phyloP scores from a whole-genome alignment of 495 filamentous ascomycete species.

The Pyrenula massariospora region DNA sequence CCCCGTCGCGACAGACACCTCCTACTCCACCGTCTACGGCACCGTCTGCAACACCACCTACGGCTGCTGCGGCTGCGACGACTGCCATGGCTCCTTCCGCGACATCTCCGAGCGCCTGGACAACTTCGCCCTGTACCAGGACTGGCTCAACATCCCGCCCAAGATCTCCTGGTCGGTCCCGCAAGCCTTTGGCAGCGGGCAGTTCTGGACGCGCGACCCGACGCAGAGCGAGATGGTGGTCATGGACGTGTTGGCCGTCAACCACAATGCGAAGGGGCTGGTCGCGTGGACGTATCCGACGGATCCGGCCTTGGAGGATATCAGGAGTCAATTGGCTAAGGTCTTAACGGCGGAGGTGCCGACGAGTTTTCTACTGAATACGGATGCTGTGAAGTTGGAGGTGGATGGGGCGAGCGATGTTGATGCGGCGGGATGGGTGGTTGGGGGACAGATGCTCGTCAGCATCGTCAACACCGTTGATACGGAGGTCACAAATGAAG shows the following conservation, averaged over 20 bases:
- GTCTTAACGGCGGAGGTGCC: conserved; percentile 9
- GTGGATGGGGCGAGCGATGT: neutral
- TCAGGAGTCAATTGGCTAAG: conserved; percentile 11
- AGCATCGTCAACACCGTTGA: conserved; percentile 5
- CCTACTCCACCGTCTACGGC: conserved; percentile 25
- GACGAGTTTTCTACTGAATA: conserved; percentile 9
- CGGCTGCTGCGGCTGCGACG: conserved; percentile 64
- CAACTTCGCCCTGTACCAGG: conserved; percentile 27
- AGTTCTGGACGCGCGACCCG: conserved; percentile 50
- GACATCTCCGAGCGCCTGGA: conserved; percentile 48
- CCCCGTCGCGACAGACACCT: conserved; percentile 47
- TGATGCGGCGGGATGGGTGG: conserved; percentile 3
- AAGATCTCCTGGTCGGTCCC: conserved; percentile 50
- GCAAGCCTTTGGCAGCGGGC: conserved; percentile 51
- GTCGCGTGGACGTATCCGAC: conserved; percentile 26
- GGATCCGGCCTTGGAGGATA: conserved; percentile 6
- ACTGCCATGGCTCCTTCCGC: conserved; percentile 42
- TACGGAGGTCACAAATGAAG: neutral
- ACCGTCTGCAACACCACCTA: conserved; percentile 53
- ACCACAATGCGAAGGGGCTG: conserved; percentile 46
- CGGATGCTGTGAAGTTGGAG: neutral
- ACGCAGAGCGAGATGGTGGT: conserved; percentile 40
- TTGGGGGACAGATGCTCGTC: conserved; percentile 1
- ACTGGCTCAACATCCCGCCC: conserved; percentile 21
- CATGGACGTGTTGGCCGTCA: conserved; percentile 50